phyloP scores from a whole-genome alignment of 768 basidiomycete species.

The Rhizopogon vinicolor region DNA sequence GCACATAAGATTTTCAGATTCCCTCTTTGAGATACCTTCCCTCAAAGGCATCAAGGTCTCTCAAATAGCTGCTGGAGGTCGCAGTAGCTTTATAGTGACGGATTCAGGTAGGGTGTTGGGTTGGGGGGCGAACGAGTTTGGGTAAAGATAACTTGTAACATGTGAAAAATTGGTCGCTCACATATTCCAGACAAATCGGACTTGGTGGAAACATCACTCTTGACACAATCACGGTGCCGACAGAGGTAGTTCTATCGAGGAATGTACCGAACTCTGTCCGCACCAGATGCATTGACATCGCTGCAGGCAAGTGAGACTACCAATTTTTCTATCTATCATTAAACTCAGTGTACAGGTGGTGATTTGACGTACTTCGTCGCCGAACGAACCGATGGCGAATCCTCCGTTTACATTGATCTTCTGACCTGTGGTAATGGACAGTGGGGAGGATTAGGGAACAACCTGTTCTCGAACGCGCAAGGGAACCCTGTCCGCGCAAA shows the following conservation, averaged over 20 bases:
- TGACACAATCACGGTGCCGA: conserved; percentile 73
- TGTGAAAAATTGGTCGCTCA: conserved; percentile 1
- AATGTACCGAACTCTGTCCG: conserved; percentile 42
- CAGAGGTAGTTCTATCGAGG: conserved; percentile 75
- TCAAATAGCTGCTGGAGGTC: conserved; percentile 68
- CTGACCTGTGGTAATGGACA: conserved; percentile 83
- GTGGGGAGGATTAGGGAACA: conserved; percentile 73
- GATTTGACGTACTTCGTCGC: conserved; percentile 77
- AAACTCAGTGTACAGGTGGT: conserved; percentile 41
- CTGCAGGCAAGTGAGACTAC: conserved; percentile 45
- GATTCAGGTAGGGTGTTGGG: conserved; percentile 69
- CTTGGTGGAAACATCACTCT: conserved; percentile 59
- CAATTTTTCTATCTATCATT: background rate
- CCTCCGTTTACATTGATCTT: conserved; percentile 43
- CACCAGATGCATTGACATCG: conserved; percentile 60
- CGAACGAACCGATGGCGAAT: conserved; percentile 40
- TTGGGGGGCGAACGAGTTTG: conserved; percentile 88
- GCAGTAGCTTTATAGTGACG: conserved; percentile 72
- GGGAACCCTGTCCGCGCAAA: conserved; percentile 68
- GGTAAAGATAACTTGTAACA: conserved; percentile 37
- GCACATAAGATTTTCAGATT: conserved; percentile 61
- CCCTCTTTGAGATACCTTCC: conserved; percentile 73
- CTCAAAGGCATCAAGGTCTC: conserved; percentile 58
- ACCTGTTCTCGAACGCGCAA: conserved; percentile 59
- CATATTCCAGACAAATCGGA: conserved; percentile 65